Percentiles rank a stretch among this genome's conserved stretches.
Evolutionary conservation across 306 rosid genomes (phyloP).

Genomic region (Fragaria iinumae): DNA sequence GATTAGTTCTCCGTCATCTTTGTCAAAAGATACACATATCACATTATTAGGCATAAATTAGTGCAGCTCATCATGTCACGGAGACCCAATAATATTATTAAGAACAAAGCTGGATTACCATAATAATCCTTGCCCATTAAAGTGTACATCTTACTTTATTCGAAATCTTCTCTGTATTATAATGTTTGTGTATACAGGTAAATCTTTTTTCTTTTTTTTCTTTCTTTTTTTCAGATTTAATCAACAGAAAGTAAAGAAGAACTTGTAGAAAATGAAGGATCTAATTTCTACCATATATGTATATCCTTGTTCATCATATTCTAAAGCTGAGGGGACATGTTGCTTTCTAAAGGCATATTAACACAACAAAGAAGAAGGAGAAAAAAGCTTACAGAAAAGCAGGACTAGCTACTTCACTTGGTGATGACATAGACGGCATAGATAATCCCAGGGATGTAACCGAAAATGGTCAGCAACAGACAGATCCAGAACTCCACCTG

Average conservation of each 20-base stretch:
- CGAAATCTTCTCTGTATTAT: not conserved
- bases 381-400: conserved; percentile 27
- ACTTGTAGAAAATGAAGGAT: not conserved
- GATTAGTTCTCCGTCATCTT: not conserved
- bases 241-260: not conserved
- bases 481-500: conserved; percentile 61
- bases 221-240: not conserved
- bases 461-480: conserved; percentile 60
- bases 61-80: conserved; percentile 1
- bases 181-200: not conserved
- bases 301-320: not conserved
- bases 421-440: conserved; percentile 67
- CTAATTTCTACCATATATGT: not conserved
- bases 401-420: conserved; percentile 39
- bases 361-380: not conserved
- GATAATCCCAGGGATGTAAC: conserved; percentile 72
- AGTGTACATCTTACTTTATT: not conserved
- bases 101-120: not conserved
- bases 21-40: not conserved
- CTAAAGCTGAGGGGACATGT: no score
- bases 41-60: not conserved
- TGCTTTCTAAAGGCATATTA: no score
- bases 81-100: not conserved
- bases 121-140: not conserved
- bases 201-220: no score